phyloP scores from a whole-genome alignment of 768 basidiomycete species.

The Russula olivacea region DNA sequence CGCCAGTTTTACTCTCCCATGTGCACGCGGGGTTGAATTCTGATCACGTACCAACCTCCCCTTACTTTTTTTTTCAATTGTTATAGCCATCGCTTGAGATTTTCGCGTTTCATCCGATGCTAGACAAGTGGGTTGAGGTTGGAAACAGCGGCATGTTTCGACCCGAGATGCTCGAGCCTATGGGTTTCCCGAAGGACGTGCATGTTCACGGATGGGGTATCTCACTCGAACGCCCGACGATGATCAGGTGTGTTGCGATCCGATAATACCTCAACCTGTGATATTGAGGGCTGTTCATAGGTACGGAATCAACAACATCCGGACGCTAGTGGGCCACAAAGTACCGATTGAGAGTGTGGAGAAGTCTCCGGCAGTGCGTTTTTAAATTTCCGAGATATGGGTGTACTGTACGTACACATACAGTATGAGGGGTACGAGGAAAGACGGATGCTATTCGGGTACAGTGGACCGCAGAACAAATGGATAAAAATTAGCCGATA shows the following conservation, averaged over 20 bases:
- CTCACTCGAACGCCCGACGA: conserved; percentile 90
- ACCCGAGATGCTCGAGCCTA: conserved; percentile 98
- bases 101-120: conserved; percentile 93
- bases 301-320: conserved; percentile 96
- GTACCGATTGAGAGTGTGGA: conserved; percentile 86
- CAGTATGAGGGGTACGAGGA: neutral
- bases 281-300: conserved; percentile 35
- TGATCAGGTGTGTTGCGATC: conserved; percentile 73
- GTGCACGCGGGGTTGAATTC: conserved; percentile 8
- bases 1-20: neutral
- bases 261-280: neutral
- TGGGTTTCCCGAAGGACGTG: conserved; percentile 96
- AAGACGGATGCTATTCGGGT: too few relatives aligned
- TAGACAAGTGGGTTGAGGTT: conserved; percentile 95
- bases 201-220: conserved; percentile 98
- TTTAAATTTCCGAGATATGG: conserved; percentile 38
- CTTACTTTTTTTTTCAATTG: neutral
- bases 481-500: neutral
- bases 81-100: conserved; percentile 90
- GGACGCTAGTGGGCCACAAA: conserved; percentile 96
- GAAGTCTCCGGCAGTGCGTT: conserved; percentile 84
- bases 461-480: neutral
- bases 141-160: conserved; percentile 99
- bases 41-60: conserved; percentile 3
- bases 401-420: neutral